Base-by-base conservation (phyloP, 768 basidiomycete species). In the Mycena sanguinolenta region DNA sequence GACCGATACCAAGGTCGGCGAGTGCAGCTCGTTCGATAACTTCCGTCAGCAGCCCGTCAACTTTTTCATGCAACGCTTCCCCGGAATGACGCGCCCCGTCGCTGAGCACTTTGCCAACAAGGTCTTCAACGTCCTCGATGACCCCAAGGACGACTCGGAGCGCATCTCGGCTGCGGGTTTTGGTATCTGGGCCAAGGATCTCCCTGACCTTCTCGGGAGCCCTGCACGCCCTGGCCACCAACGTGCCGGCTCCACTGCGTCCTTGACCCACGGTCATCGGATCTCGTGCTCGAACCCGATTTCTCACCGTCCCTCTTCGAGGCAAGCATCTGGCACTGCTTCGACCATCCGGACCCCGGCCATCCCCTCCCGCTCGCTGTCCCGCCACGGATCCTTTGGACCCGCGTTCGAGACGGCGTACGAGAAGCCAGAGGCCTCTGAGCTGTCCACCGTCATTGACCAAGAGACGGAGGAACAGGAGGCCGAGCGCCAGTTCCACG, bases 51-150 rank as follows among this genome's bases (percentile, higher is more conserved):
- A 94, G 71, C 95, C 95, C 34, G 86, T 92, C 82, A 85, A 86
- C 46, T 99, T 98, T 82, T 93, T 99, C 82, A 89, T 96, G 85
- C 85, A 89, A 67, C 91, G 96, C 65, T 99, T 98, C 83, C 86
- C 92, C 25, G 97, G 95, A 67, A 95, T 95, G 94, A 95, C 94
- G 23, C 82, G 84, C 34, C 82, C 92, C 62, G 96, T 98, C 44
- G 97, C 97, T 2, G 91, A 94, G 30, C 95, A 95, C 80, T 88
- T 99, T 58, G 91, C 95, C 63, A 87, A 88, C 69, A 88, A 88
- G 65, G 92, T 99, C 28, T 97, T 99, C 79, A 94, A 91, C 79
- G 84, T 95, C 73, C 88, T 94, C 44, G 86, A 89, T 36, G 87
- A 90, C 74, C 86, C 91, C 21, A 82, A 86, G 39, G 88, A 91